Conservation (phyloP, 2,329 filamentous ascomycete species). For the Stylonectria norvegica region DNA sequence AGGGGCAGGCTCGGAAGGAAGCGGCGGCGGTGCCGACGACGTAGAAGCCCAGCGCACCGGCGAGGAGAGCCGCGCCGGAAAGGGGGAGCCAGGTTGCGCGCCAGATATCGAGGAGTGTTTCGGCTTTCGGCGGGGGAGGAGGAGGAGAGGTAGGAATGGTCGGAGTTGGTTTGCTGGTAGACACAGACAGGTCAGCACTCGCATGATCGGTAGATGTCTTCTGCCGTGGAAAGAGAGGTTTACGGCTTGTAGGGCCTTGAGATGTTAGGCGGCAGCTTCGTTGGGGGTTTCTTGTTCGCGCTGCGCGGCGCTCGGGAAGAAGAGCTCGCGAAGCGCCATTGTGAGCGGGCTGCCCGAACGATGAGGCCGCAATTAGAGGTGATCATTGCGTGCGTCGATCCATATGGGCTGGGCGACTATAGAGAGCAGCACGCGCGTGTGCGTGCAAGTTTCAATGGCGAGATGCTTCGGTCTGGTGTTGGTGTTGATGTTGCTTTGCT, state of each 20-base stretch:
- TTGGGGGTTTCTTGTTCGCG: constrained; percentile 16
- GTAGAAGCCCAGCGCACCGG: constrained; percentile 47
- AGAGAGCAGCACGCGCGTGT: too few relatives aligned
- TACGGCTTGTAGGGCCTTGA: constrained; percentile 32
- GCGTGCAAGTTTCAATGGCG: too few relatives aligned
- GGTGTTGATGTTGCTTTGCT: too few relatives aligned
- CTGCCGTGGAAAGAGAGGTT: constrained; percentile 1
- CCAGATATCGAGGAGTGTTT: constrained; percentile 36
- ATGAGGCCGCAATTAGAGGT: constrained; percentile 24
- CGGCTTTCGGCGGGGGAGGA: constrained; percentile 23
- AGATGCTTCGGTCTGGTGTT: too few relatives aligned
- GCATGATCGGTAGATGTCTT: background rate
- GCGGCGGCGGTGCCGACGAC: constrained; percentile 39
- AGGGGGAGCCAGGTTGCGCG: constrained; percentile 42
- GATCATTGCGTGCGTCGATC: constrained; percentile 29
- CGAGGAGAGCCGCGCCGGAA: constrained; percentile 44
- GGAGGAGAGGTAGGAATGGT: constrained; percentile 11
- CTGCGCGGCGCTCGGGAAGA: constrained; percentile 22
- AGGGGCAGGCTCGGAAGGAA: constrained; percentile 28
- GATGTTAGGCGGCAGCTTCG: constrained; percentile 22
- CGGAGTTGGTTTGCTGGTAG: constrained; percentile 14
- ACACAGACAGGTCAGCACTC: constrained; percentile 3
- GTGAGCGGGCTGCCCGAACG: constrained; percentile 11
- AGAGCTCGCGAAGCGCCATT: constrained; percentile 32
- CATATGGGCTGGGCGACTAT: too few relatives aligned